These are phyloP conservation scores for Metschnikowia vanudenii DNA, from an alignment of 805 yeast genomes.

Conservation along the genomic window DNA sequence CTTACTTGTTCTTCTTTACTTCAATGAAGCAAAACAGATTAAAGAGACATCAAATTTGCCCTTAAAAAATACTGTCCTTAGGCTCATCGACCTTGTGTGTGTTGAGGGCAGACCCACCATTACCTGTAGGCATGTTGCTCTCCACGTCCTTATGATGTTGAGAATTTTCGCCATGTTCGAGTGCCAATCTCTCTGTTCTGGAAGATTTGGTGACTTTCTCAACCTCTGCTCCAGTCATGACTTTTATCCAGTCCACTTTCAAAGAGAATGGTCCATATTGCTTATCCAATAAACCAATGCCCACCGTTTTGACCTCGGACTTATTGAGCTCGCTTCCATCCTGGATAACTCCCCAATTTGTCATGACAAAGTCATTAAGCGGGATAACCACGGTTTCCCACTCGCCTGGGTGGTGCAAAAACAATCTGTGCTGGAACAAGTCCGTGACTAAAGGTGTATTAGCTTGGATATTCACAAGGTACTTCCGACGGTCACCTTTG, in stretches of 20 bases:
- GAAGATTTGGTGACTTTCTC: conserved; percentile 39
- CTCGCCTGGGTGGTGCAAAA: conserved; percentile 64
- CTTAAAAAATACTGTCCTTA: conserved; percentile 32
- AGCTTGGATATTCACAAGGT: conserved; percentile 77
- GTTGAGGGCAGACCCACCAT: conserved; percentile 31
- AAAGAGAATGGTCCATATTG: conserved; percentile 74
- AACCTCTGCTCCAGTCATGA: conserved; percentile 55
- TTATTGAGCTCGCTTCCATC: conserved; percentile 57
- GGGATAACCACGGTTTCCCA: conserved; percentile 87
- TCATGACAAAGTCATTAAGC: conserved; percentile 73
- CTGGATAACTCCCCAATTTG: conserved; percentile 71
- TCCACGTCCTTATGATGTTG: conserved; percentile 16
- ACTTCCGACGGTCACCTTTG: conserved; percentile 71
- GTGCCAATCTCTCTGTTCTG: conserved; percentile 24
- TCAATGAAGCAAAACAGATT: no score
- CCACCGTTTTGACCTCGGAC: conserved; percentile 65
- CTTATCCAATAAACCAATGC: conserved; percentile 74
- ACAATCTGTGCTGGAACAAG: conserved; percentile 77
- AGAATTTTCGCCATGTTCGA: conserved; percentile 10
- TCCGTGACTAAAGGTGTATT: conserved; percentile 77
- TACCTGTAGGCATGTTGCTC: conserved; percentile 22
- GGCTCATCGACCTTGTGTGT: conserved; percentile 31
- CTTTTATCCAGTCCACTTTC: conserved; percentile 71
- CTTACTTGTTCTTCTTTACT: no score
- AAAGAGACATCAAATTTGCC: no score